Evolutionary conservation across 1,284 basidiomycete genomes (phyloP).

Genomic region (Xerocomus cyaneibrunnescens): DNA sequence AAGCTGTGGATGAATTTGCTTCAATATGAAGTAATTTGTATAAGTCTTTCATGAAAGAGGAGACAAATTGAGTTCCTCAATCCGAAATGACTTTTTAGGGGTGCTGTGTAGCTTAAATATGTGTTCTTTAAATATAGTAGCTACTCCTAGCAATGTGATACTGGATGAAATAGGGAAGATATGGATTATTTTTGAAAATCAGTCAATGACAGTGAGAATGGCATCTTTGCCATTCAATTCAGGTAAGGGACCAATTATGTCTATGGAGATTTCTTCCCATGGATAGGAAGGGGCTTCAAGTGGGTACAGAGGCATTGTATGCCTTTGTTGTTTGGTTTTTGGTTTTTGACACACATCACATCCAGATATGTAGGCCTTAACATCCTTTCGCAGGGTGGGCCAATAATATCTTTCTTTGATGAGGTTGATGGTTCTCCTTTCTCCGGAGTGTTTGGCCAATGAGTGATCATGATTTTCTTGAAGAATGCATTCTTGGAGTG

Average conservation of each 20-base stretch:
- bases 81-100: neutral
- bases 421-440: neutral
- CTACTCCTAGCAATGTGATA: slow-evolving; percentile 29
- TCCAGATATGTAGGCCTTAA: neutral
- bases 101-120: slow-evolving; percentile 31
- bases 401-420: neutral
- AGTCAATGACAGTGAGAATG: slow-evolving; percentile 40
- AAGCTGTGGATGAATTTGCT: neutral
- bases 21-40: fast-evolving
- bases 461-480: neutral
- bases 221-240: slow-evolving; percentile 32
- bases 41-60: neutral
- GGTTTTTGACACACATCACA: neutral
- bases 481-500: neutral
- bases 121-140: slow-evolving; percentile 24
- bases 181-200: slow-evolving; percentile 30
- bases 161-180: fast-evolving
- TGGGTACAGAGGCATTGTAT: neutral
- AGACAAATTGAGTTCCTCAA: slow-evolving; percentile 22
- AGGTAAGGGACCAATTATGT: neutral
- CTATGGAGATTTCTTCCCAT: slow-evolving; percentile 2
- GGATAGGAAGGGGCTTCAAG: neutral
- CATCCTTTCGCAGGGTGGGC: neutral
- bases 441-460: neutral
- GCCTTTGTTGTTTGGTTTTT: neutral